These are phyloP conservation scores for Coprinopsis sp. DNA, from an alignment of 768 basidiomycete species.

Conservation along the genomic window DNA sequence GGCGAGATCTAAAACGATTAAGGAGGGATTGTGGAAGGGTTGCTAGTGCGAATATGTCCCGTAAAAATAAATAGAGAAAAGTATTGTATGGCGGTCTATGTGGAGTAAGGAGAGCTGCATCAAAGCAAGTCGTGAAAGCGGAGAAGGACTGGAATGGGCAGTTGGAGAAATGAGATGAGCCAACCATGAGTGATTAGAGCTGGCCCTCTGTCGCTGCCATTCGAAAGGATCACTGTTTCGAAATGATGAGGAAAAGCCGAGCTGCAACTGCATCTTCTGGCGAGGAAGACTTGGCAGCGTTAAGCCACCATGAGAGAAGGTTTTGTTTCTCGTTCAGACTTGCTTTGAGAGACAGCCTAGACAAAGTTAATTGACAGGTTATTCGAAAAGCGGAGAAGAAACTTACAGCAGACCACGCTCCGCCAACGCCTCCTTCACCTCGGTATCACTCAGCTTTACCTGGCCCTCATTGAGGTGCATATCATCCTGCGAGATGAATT, in stretches of 20 bases:
- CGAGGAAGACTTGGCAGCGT: constrained; percentile 34
- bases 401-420: constrained; percentile 72
- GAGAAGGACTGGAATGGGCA: no score
- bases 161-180: no score
- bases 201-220: no score
- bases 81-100: not conserved
- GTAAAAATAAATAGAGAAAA: not conserved
- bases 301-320: constrained; percentile 63
- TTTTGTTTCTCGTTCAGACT: constrained; percentile 37
- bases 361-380: not conserved
- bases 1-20: not conserved
- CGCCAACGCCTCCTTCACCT: constrained; percentile 60
- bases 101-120: no score
- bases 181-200: no score
- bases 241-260: constrained; percentile 46
- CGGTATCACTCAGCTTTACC: constrained; percentile 42
- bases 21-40: not conserved
- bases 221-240: constrained; percentile 17
- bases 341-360: constrained; percentile 34
- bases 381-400: not conserved
- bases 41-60: not conserved
- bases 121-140: no score
- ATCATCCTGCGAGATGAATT: constrained; percentile 60
- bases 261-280: constrained; percentile 38
- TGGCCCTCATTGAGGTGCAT: constrained; percentile 50